Base-by-base conservation (phyloP, 108 stramenopile species). In the Skeletonema marinoi region DNA sequence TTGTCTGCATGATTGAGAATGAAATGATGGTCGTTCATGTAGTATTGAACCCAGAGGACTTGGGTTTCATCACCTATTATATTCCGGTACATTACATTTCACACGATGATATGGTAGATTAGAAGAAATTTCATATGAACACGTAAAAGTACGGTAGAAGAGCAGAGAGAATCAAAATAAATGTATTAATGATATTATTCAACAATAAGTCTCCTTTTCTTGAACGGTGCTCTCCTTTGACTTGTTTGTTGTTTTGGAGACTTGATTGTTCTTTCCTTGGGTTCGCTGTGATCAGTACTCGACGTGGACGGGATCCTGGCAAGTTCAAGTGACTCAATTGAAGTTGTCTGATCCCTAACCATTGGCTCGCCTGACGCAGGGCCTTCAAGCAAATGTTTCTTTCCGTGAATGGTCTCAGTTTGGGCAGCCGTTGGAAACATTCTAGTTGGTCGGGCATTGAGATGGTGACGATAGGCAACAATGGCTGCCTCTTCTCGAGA, bases 21-120 rank as follows among this genome's bases (percentile, higher is more conserved):
- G 92, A 96, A 82, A 90, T 92, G 89, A 48, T 96, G 74, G 88
- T 92, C 33, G 70, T 96, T 19, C 92, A 96, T 83, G 86, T 92
- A 12, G 44, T 86, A 31, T 73, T 96, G 74, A 71, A 84, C 61
- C 92, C 95, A 13, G 84, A 82, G 32, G 65, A 77, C 30, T 71
- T 93, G 32, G 95, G 92, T 21, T 92, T 92, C 51, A 91, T 96
- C 21, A 93, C 92, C 29, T 93, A 93, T 65, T 93, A 93, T 71
- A 66, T 96, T 56, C 95, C 95, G 8, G 92, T 96, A 11, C 88
- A 89, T 67, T 91, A 75, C 58, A 25, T 91, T 14, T 86, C 85
- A 11, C 41, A 67, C 17, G 63, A 64, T 33, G 68, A 69, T 32
- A 68, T 77, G 75, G 56, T 69, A 32, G 60, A 72, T 61, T 68